Evolutionary conservation across 331 rosid species (phyloP), one percentile per base, ranked within the genome.

Genomic region (Rhamnella rubrinervis): DNA sequence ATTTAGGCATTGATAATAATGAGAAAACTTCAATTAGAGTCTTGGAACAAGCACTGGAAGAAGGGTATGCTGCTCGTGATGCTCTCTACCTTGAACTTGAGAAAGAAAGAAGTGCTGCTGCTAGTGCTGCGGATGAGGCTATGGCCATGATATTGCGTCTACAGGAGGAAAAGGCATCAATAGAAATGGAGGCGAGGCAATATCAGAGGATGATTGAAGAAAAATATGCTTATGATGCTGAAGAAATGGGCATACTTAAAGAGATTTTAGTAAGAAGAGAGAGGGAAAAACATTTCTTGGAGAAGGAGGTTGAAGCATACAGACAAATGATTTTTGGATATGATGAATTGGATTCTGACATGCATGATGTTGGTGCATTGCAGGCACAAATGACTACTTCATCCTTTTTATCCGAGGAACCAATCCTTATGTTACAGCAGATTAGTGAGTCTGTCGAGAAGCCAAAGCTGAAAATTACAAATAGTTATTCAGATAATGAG

Each of bases 91-190:
- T 76, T 66, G 89, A 85, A 18, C 86, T 85, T 25, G 89, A 85
- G 84, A 79, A 85, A 67, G 89, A 85, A 74, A 82, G 89, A 82
- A 78, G 75, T 74, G 82, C 85, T 28, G 79, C 89, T 70, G 81
- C 85, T n/a, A 56, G 77, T 12, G 86, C 89, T 38, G 81, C 89
- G 46, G 86, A 85, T 71, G 89, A 79, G 74, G 84, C 86, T 61
- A 85, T 85, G 89, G 85, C 86, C 26, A 85, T 85, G 89, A 85
- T 85, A 44, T 49, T 82, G 62, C 86, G 86, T 25, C 80, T 85
- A 15, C 89, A 85, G 62, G 82, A 85, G 65, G 89, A 82, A 79
- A 85, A 85, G 77, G 89, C 89, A 15, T 82, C 66, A 7, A 71
- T 85, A 63, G 89, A 79, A 71, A 85, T 85, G 89, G 89, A 85